Evolutionary conservation across 78 protist species (phyloP), one percentile per base, ranked within the genome.

Genomic region (Pigoraptor vietnamica): DNA sequence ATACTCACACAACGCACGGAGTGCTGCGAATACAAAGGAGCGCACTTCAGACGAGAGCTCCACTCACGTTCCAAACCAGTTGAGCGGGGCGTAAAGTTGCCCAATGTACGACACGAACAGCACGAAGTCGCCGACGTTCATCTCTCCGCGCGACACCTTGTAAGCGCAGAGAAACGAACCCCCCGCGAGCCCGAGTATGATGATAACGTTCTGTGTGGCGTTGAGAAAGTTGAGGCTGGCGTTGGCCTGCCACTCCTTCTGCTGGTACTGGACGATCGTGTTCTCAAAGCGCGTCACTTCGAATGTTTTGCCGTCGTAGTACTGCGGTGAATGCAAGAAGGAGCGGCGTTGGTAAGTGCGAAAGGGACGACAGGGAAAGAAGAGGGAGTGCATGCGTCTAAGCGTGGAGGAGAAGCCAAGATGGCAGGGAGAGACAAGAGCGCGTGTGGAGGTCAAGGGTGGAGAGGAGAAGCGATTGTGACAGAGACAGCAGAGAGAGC

Each of bases 61-160:
- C n/a, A 48, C 67, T 48, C 92, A 93, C n/a, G 95, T 87, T 2
- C 98, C 98, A 23, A 96, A 92, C 91, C 92, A 94, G 25, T 91
- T 82, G 67, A 96, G 95, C 35, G 98, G 98, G n/a, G 87, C n/a
- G 89, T 94, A 95, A 67, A 96, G 91, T 88, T 94, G 95, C 24
- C 1, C 21, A 25, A 94, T 23, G 89, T 94, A 92, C 39, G 94
- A 23, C 25, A 87, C 21, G 84, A 82, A 67, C 81, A 91, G 79
- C 82, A 90, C 93, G 67, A 92, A 88, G 82, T 90, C 92, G 48
- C 96, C 94, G 29, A 34, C 87, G 34, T 91, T 90, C 87, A 90
- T 55, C 2, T 24, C 24, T 14, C 93, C 92, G 0, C 25, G 29
- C 0, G 38, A 35, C 34, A 93, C 90, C 25, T 24, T 88, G 32